Base-by-base conservation (phyloP, 768 basidiomycete species). In the Rickenella mellea region DNA sequence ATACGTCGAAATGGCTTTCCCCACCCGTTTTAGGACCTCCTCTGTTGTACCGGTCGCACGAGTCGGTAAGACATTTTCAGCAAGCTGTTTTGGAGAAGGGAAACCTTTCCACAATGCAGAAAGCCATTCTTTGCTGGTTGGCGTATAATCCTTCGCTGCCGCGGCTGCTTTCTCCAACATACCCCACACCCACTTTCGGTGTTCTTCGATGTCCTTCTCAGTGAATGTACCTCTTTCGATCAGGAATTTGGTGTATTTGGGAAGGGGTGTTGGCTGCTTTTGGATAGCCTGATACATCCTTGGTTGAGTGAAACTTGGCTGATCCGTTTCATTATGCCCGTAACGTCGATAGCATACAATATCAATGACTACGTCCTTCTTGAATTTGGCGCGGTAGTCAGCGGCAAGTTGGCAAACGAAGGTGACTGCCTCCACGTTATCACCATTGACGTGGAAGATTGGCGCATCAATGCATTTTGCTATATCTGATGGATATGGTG, bases 321-420 rank as follows among this genome's bases (percentile, higher is more conserved):
- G 96, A 58, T 99, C 96, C 8, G 92, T 97, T 65, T 99, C 96
- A 62, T 99, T 99, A 68, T 99, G 96, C n/a, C 96, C 96, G 58
- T 98, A 80, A 42, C 92, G 90, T 49, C 96, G 87, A 69, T 97
- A 99, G 67, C 96, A 99, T 44, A 99, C 93, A 44, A 99, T 90
- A 63, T 99, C 94, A 47, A 99, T 67, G 55, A 99, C 94, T 48
- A 99, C 94, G 59, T 99, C 96, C 69, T 88, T 93, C 75, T 94
- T 96, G 75, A 82, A 99, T 66, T 91, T 94, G 51, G 94, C 92
- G 39, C 94, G 83, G 67, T 90, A 99, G 61, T 99, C 94, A 24
- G 94, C 94, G 21, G 94, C 96, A 43, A 99, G 81, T 55, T 94
- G 92, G 66, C 90, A 94, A 29, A 99, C 94, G 57, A 93, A 99